A percentile compares a stretch with the other conserved stretches of the same genome.
Evolutionary conservation across 2,329 filamentous ascomycete genomes (phyloP).

Genomic region (Penicillium expansum): DNA sequence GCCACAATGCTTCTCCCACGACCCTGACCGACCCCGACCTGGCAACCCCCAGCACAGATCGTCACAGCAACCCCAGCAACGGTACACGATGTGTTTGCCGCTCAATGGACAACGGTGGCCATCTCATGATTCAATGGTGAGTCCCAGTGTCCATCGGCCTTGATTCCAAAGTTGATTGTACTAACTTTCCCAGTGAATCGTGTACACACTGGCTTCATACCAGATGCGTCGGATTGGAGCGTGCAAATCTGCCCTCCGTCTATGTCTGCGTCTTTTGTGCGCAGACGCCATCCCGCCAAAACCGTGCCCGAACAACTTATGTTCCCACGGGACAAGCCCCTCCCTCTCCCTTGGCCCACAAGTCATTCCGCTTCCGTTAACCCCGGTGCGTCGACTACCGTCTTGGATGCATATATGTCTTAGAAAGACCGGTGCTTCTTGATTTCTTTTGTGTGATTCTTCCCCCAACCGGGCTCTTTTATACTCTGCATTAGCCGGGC

Average conservation of each 20-base stretch:
- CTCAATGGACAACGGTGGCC: slow-evolving; percentile 52
- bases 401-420: slow-evolving; percentile 8
- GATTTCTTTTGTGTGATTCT: slow-evolving; percentile 19
- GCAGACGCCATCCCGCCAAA: slow-evolving; percentile 42
- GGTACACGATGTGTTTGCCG: slow-evolving; percentile 60
- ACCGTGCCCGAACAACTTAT: slow-evolving; percentile 37
- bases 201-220: slow-evolving; percentile 64
- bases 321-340: slow-evolving; percentile 32
- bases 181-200: slow-evolving; percentile 48
- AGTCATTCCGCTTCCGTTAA: slow-evolving; percentile 40
- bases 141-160: slow-evolving; percentile 10
- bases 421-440: slow-evolving; percentile 10
- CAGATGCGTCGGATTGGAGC: slow-evolving; percentile 55
- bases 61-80: slow-evolving; percentile 51
- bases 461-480: slow-evolving; percentile 4
- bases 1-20: slow-evolving; percentile 49
- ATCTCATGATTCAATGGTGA: slow-evolving; percentile 60
- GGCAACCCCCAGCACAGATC: slow-evolving; percentile 54
- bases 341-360: slow-evolving; percentile 43
- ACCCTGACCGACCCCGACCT: slow-evolving; percentile 51
- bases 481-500: slow-evolving; percentile 20
- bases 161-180: neutral
- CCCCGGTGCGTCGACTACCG: neutral
- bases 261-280: slow-evolving; percentile 55
- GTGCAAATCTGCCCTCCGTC: slow-evolving; percentile 46